Evolutionary conservation across 352 stramenopile species (phyloP).

Genomic region (Phytophthora syringae): DNA sequence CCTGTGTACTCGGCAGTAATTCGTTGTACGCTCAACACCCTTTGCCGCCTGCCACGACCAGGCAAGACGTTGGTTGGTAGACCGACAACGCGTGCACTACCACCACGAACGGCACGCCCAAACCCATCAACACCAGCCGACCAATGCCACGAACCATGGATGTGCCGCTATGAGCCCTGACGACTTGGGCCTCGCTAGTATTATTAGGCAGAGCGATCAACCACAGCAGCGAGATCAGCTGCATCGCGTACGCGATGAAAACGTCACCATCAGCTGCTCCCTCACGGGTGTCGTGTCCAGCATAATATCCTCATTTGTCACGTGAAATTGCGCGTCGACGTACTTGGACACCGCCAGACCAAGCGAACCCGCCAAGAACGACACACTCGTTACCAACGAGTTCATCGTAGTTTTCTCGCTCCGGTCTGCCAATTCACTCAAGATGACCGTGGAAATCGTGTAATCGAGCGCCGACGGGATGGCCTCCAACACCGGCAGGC

Average conservation of each 20-base stretch:
- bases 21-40: too few species aligned
- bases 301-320: slow-evolving; percentile 47
- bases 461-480: slow-evolving; percentile 62
- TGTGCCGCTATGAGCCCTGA: slow-evolving; percentile 32
- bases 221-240: slow-evolving; percentile 54
- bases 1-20: too few species aligned
- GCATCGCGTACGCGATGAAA: slow-evolving; percentile 62
- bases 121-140: slow-evolving; percentile 28
- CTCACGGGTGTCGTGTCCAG: slow-evolving; percentile 53
- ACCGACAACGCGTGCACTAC: slow-evolving; percentile 64
- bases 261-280: slow-evolving; percentile 49
- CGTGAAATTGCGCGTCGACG: slow-evolving; percentile 61
- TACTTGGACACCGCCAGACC: slow-evolving; percentile 64
- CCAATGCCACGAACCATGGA: slow-evolving; percentile 28
- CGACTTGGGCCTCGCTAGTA: slow-evolving; percentile 28
- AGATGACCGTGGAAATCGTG: slow-evolving; percentile 52
- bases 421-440: slow-evolving; percentile 58
- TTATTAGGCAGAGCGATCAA: slow-evolving; percentile 60
- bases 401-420: slow-evolving; percentile 32
- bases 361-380: slow-evolving; percentile 49
- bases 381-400: slow-evolving; percentile 53
- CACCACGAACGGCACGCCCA: slow-evolving; percentile 34
- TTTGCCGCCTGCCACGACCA: slow-evolving; percentile 51
- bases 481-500: slow-evolving; percentile 59
- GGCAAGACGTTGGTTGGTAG: slow-evolving; percentile 53